Evolutionary conservation across 2,329 filamentous ascomycete genomes (phyloP), one percentile per base, ranked within the genome.

Genomic region (Botryosphaeria dothidea): DNA sequence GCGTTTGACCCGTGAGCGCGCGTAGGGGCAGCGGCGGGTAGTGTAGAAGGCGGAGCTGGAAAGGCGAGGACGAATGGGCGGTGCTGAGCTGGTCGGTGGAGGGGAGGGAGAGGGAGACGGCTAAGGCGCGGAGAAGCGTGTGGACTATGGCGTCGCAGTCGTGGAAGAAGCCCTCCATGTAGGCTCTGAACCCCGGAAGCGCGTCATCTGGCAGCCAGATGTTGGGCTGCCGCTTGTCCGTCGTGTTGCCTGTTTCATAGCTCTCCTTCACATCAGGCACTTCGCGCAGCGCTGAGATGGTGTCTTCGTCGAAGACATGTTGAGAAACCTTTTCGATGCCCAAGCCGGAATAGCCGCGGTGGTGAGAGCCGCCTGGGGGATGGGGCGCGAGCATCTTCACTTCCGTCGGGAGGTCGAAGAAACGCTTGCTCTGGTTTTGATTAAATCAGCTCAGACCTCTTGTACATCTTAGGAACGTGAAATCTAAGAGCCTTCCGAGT

Each of bases 331-430:
- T 78, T 64, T 80, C 77, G 13, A 75, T 46, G 0, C 77, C 77
- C 0, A 74, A 72, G 5, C 72, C 70, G 0, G 76, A 79, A 67
- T 79, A 80, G 25, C 77, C 79, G 15, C 78, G 71, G 68, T 81
- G 78, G 62, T 78, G 76, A 2, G 71, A 66, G 9, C 75, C 75
- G 17, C 74, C 75, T 17, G 74, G 72, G 1, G 79, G 78, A 66
- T 80, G 79, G 0, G 78, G 77, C 2, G 77, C 75, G 23, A 75
- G 69, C 68, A 75, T 71, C 52, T 80, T 81, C 1, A 72, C 71
- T 11, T 71, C 68, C 3, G 70, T 64, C 0, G 75, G 73, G 1
- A 81, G 71, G 29, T 64, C 68, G 67, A 81, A 81, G 68, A 81
- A 78, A 15, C 68, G 69, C 46, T 74, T 74, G 2, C 71, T 72